Conservation (phyloP, 768 basidiomycete genomes). For the Boletus insuetus region DNA sequence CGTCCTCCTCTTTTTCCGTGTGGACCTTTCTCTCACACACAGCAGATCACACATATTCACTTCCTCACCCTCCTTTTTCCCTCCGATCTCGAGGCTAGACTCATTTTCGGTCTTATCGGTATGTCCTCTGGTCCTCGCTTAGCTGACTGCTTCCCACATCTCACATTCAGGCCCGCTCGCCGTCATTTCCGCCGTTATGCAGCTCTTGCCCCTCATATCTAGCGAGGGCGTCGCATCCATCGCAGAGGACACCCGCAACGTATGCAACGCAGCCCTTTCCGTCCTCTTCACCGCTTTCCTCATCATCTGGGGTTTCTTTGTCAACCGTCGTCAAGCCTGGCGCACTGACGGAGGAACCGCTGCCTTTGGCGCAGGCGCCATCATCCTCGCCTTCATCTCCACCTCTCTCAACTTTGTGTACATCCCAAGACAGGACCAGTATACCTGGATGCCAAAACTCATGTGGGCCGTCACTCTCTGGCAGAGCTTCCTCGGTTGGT, state of each 20-base stretch:
- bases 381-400: conserved; percentile 76
- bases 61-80: conserved; percentile 95
- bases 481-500: conserved; percentile 97
- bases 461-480: conserved; percentile 92
- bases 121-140: conserved; percentile 14
- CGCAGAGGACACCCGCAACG: conserved; percentile 79
- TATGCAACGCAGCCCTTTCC: conserved; percentile 95
- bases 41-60: conserved; percentile 93
- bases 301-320: conserved; percentile 87
- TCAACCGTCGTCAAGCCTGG: conserved; percentile 93
- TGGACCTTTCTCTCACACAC: neutral
- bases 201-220: conserved; percentile 65
- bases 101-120: conserved; percentile 86
- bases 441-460: conserved; percentile 87
- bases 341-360: conserved; percentile 95
- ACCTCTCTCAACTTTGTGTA: conserved; percentile 88
- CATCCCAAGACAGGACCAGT: conserved; percentile 78
- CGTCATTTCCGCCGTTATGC: conserved; percentile 77
- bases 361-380: conserved; percentile 83
- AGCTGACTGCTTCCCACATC: neutral
- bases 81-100: conserved; percentile 78
- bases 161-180: conserved; percentile 71
- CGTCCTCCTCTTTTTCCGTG: conserved; percentile 16
- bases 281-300: conserved; percentile 89
- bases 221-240: conserved; percentile 42